Evolutionary conservation across 768 basidiomycete species (phyloP).

Genomic region (Zangia roseola): DNA sequence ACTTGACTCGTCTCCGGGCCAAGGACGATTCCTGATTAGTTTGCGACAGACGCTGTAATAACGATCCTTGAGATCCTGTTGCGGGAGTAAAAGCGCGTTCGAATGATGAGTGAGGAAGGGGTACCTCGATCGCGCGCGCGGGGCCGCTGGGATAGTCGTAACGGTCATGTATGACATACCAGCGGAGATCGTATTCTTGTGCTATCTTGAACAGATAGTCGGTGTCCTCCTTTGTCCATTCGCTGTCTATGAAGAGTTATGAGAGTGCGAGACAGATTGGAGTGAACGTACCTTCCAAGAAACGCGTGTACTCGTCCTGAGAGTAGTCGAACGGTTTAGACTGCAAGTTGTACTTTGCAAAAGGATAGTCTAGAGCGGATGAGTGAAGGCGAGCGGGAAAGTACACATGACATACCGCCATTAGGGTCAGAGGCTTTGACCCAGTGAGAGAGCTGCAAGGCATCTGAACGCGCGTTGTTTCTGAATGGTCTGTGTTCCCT

Average conservation of each 20-base stretch:
- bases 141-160: constrained; percentile 69
- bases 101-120: background rate
- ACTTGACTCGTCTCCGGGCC: constrained; percentile 75
- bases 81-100: background rate
- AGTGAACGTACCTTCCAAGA: constrained; percentile 60
- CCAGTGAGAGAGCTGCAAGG: constrained; percentile 82
- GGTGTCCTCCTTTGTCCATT: constrained; percentile 93
- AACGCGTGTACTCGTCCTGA: constrained; percentile 82
- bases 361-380: constrained; percentile 61
- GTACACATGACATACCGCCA: constrained; percentile 43
- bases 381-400: background rate
- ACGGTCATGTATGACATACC: constrained; percentile 88
- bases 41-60: constrained; percentile 92
- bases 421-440: constrained; percentile 58
- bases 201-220: constrained; percentile 85
- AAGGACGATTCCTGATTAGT: constrained; percentile 80
- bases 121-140: constrained; percentile 68
- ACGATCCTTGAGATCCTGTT: constrained; percentile 83
- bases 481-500: constrained; percentile 80
- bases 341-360: constrained; percentile 80
- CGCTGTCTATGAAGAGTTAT: constrained; percentile 48
- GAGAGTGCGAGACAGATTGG: background rate
- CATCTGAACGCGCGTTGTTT: constrained; percentile 67
- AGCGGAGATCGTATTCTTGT: constrained; percentile 81
- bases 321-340: constrained; percentile 68